Conservation (phyloP, 805 yeast species). For the Zygotorulaspora danielsina region DNA sequence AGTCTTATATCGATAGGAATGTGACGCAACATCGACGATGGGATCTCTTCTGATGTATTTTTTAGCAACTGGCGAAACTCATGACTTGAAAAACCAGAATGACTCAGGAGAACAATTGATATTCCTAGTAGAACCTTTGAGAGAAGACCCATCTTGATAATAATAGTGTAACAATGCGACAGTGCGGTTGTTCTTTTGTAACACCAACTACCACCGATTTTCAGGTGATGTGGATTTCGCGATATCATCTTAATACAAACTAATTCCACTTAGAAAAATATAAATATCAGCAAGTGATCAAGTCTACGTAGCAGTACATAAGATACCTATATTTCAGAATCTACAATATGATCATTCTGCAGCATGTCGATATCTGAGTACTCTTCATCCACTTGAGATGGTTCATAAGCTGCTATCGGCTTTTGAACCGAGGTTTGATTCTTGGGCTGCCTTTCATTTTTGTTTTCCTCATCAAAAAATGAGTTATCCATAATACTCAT, state of each 20-base stretch:
- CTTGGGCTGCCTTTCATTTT: not conserved
- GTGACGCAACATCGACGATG: not conserved
- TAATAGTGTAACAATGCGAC: no score
- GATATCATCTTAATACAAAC: no score
- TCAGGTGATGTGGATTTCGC: no score
- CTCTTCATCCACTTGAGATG: constrained; percentile 11
- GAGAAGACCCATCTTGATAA: constrained; percentile 16
- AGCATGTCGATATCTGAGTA: constrained; percentile 12
- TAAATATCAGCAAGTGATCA: no score
- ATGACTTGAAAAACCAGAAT: constrained; percentile 35
- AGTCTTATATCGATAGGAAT: constrained; percentile 32
- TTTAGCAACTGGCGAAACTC: constrained; percentile 32
- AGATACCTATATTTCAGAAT: constrained; percentile 14
- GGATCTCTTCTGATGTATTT: constrained; percentile 12
- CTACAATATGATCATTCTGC: constrained; percentile 13
- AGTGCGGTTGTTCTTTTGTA: no score
- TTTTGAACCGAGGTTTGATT: constrained; percentile 4
- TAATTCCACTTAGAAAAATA: no score
- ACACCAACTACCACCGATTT: no score
- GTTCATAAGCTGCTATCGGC: constrained; percentile 14
- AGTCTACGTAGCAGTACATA: no score
- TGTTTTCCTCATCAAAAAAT: constrained; percentile 19
- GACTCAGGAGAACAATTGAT: constrained; percentile 20
- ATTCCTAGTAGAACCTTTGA: constrained; percentile 15
- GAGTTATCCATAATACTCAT: constrained; percentile 24